Conservation (phyloP, 176 grass and related monocot species). For the Melocanna baccifera region DNA sequence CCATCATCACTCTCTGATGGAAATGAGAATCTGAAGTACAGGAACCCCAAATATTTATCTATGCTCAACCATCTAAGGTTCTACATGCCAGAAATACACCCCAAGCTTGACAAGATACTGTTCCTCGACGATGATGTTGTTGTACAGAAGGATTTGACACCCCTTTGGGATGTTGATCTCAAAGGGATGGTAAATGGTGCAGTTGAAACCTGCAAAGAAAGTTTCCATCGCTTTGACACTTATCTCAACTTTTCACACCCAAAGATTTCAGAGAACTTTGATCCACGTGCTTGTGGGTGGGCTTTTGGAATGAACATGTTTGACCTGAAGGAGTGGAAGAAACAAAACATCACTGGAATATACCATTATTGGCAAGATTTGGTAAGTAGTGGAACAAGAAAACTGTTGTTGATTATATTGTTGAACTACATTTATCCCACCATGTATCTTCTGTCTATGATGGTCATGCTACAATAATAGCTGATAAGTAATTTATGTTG, state of each 20-base stretch:
- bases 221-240: slow-evolving; percentile 95
- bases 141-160: slow-evolving; percentile 86
- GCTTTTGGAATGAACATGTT: slow-evolving; percentile 99
- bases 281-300: slow-evolving; percentile 93
- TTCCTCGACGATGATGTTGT: slow-evolving; percentile 97
- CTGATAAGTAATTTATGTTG: background rate
- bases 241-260: slow-evolving; percentile 91
- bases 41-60: slow-evolving; percentile 97
- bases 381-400: slow-evolving; percentile 53
- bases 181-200: slow-evolving; percentile 98
- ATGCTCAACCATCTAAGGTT: slow-evolving; percentile 97
- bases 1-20: slow-evolving; percentile 86
- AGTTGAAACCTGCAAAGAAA: slow-evolving; percentile 96
- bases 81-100: slow-evolving; percentile 96
- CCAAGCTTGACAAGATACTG: slow-evolving; percentile 88
- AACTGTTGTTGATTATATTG: slow-evolving; percentile 13
- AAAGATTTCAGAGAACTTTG: slow-evolving; percentile 81
- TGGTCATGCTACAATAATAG: background rate
- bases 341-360: slow-evolving; percentile 93
- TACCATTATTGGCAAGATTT: slow-evolving; percentile 97
- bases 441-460: slow-evolving; percentile 11
- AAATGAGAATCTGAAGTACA: slow-evolving; percentile 86
- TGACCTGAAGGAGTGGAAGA: slow-evolving; percentile 87
- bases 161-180: slow-evolving; percentile 75
- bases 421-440: slow-evolving; percentile 11